These are phyloP conservation scores for Mycena galopus DNA, from an alignment of 768 basidiomycete genomes.

Conservation along the genomic window DNA sequence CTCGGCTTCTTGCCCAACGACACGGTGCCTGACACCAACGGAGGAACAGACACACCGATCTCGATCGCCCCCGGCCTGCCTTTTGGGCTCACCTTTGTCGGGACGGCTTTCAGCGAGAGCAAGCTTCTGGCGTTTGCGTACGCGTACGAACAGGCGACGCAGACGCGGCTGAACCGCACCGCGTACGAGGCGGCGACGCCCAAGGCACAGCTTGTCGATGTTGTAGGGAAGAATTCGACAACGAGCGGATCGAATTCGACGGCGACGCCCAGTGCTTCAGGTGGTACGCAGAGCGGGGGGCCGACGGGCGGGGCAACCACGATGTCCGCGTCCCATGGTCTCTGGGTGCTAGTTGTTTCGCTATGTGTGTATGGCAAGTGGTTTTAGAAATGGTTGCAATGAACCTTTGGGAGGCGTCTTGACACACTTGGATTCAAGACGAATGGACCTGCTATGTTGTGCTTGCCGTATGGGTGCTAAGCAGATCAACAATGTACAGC, in stretches of 20 bases:
- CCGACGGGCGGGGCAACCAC: background rate
- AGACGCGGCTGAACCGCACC: constrained; percentile 49
- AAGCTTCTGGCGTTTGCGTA: constrained; percentile 57
- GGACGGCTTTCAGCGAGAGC: constrained; percentile 60
- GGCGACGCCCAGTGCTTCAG: background rate
- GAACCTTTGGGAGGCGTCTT: too few relatives aligned
- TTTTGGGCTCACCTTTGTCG: constrained; percentile 58
- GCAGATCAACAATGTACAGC: too few relatives aligned
- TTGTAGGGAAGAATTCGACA: constrained; percentile 33
- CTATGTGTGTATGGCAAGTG: too few relatives aligned
- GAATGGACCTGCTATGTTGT: too few relatives aligned
- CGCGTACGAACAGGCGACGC: constrained; percentile 62
- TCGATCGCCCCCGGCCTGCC: constrained; percentile 53
- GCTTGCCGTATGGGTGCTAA: too few relatives aligned
- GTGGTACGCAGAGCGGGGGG: background rate
- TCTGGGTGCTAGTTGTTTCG: background rate
- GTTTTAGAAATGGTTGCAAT: too few relatives aligned
- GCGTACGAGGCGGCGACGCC: constrained; percentile 56
- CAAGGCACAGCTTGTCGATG: constrained; percentile 55
- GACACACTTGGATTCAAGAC: too few relatives aligned
- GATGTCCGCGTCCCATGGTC: background rate
- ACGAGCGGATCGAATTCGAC: background rate
- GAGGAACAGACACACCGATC: constrained; percentile 42
- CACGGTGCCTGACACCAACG: constrained; percentile 35
- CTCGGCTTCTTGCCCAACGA: constrained; percentile 55